These are phyloP conservation scores for Themeda triandra DNA, from an alignment of 176 grass and related monocot genomes.

Conservation along the genomic window DNA sequence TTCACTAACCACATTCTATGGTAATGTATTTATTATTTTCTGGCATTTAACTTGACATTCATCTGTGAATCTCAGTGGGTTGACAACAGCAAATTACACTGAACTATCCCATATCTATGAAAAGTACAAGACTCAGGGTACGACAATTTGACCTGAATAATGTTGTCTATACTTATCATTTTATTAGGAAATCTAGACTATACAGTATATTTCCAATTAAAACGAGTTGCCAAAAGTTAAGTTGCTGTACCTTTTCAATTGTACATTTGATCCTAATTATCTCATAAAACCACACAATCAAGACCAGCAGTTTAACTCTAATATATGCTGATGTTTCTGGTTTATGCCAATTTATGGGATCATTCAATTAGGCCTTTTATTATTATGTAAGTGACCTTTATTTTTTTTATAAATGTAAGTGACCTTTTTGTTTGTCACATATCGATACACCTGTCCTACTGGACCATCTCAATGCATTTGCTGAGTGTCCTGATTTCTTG, in stretches of 20 bases:
- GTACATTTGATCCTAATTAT: neutral
- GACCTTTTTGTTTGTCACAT: neutral
- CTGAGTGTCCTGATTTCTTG: neutral
- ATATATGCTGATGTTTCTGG: neutral
- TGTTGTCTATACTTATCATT: neutral
- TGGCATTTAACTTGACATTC: constrained; percentile 1
- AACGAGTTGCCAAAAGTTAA: neutral
- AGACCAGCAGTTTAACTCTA: neutral
- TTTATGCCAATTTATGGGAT: neutral
- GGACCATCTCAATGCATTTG: neutral
- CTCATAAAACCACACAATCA: neutral
- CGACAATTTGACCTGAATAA: neutral
- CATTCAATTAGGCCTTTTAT: neutral
- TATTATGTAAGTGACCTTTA: neutral
- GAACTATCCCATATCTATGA: constrained; percentile 96
- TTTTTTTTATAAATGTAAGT: no score
- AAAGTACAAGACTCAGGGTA: constrained; percentile 99
- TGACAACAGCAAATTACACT: constrained; percentile 94
- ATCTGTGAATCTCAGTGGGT: constrained; percentile 53
- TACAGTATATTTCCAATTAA: neutral
- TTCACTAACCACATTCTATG: neutral
- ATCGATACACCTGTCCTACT: neutral
- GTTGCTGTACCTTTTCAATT: constrained; percentile 8
- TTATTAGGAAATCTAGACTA: neutral
- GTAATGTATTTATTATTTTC: neutral